Evolutionary conservation across 495 filamentous ascomycete genomes (phyloP).

Genomic region (Halenospora varia): DNA sequence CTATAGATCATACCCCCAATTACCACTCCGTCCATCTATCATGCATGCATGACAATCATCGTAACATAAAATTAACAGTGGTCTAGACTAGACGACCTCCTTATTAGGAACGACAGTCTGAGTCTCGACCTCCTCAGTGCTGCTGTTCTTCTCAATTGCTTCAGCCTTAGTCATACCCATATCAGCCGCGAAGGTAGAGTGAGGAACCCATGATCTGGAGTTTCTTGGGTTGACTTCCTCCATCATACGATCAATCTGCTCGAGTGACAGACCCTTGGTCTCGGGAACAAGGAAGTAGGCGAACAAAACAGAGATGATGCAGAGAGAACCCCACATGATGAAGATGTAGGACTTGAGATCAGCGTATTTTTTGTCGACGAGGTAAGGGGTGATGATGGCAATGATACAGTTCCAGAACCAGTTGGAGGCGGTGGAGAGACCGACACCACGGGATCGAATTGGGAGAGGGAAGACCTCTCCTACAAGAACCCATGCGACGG

Average conservation of each 20-base stretch:
- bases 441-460: conserved; percentile 77
- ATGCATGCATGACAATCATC: neutral
- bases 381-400: conserved; percentile 25
- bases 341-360: conserved; percentile 72
- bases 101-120: neutral
- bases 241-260: conserved; percentile 89
- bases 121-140: conserved; percentile 14
- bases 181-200: conserved; percentile 62
- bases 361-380: conserved; percentile 27
- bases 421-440: conserved; percentile 77
- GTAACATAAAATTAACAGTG: neutral
- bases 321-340: conserved; percentile 74
- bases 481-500: conserved; percentile 70
- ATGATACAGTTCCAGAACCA: conserved; percentile 72
- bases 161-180: conserved; percentile 45
- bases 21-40: neutral
- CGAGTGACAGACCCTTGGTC: conserved; percentile 83
- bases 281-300: conserved; percentile 79
- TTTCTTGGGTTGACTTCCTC: conserved; percentile 73
- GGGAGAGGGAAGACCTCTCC: conserved; percentile 84
- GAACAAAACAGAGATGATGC: conserved; percentile 60
- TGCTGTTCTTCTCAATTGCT: conserved; percentile 30
- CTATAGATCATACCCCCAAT: conserved; percentile 4
- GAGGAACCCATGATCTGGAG: conserved; percentile 67
- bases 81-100: conserved; percentile 5